A percentile compares a stretch with the other conserved stretches of the same genome.
phyloP scores from a whole-genome alignment of 208 protist species.

The Blechomonas ayalai region DNA sequence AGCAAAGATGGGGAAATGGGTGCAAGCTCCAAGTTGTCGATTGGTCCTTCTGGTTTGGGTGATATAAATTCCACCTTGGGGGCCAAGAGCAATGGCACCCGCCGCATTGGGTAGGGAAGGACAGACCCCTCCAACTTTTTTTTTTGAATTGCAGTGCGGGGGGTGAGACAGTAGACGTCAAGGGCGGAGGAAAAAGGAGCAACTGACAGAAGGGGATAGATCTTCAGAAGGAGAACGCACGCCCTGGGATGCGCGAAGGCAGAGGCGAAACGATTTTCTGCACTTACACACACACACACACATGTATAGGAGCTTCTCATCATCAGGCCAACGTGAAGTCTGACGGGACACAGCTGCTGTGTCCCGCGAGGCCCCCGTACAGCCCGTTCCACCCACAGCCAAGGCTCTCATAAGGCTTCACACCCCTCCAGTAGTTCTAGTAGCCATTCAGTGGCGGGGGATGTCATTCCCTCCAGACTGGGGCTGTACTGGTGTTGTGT shows the following conservation, averaged over 20 bases:
- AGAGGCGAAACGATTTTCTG: too few species aligned
- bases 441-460: conserved; percentile 28
- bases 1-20: conserved; percentile 53
- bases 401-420: background rate
- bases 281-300: too few species aligned
- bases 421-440: conserved; percentile 11
- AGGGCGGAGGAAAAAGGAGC: conserved; percentile 2
- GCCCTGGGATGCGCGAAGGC: conserved; percentile 3
- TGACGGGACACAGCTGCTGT: too few species aligned
- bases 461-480: too few species aligned
- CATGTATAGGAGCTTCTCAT: too few species aligned
- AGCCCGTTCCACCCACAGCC: too few species aligned
- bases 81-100: conserved; percentile 12
- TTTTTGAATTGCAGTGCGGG: too few species aligned
- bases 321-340: too few species aligned
- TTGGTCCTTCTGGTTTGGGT: conserved; percentile 46
- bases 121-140: too few species aligned
- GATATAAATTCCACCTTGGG: conserved; percentile 68
- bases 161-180: background rate
- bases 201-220: background rate
- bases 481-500: conserved; percentile 3
- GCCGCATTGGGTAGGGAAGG: too few species aligned
- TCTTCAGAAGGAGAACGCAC: background rate
- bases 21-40: conserved; percentile 35
- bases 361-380: too few species aligned